Evolutionary conservation across 148 eudicot species (phyloP).

Genomic region (Beta vulgaris): DNA sequence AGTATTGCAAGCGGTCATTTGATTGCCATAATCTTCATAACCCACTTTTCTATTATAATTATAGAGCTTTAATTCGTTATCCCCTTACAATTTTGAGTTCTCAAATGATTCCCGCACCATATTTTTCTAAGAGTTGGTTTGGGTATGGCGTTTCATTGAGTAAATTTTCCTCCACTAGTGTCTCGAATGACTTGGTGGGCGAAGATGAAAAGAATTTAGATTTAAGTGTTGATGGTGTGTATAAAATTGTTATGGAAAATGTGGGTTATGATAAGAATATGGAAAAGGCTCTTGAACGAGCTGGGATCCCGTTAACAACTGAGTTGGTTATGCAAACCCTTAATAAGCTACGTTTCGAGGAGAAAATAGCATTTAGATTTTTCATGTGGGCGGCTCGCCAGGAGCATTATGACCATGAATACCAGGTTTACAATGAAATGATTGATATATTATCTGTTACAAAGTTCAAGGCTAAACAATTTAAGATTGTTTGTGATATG

Average conservation of each 20-base stretch:
- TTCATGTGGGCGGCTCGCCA: slow-evolving; percentile 84
- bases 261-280: slow-evolving; percentile 36
- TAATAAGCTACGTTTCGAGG: slow-evolving; percentile 60
- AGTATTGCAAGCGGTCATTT: background rate
- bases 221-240: slow-evolving; percentile 39
- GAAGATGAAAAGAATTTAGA: slow-evolving; percentile 7
- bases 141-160: background rate
- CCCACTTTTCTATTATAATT: slow-evolving; percentile 9
- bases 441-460: slow-evolving; percentile 84
- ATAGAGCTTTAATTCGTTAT: slow-evolving; percentile 1
- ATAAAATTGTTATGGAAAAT: slow-evolving; percentile 37
- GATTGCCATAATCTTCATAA: background rate
- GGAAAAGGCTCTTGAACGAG: slow-evolving; percentile 52
- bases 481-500: slow-evolving; percentile 72
- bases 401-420: slow-evolving; percentile 65
- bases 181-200: slow-evolving; percentile 2
- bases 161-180: background rate
- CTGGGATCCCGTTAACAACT: slow-evolving; percentile 44
- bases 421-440: slow-evolving; percentile 69
- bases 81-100: background rate
- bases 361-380: slow-evolving; percentile 82
- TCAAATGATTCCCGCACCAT: background rate
- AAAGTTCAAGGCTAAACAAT: slow-evolving; percentile 68
- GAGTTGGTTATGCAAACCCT: slow-evolving; percentile 57
- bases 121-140: background rate